Evolutionary conservation across 805 yeast species (phyloP).

Genomic region (Zygosaccharomyces siamensis): DNA sequence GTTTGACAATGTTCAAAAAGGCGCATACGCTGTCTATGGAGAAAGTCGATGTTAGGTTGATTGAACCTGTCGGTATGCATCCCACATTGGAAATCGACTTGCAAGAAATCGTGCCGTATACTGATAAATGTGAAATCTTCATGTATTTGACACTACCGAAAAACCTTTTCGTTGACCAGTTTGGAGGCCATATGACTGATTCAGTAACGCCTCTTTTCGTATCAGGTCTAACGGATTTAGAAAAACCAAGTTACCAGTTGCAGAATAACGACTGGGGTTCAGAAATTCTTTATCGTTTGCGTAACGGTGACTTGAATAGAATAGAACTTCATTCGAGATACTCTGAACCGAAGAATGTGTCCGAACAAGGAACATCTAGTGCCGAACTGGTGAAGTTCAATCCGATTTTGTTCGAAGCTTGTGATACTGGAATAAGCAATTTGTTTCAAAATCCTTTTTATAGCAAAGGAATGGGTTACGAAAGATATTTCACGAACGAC

Average conservation of each 20-base stretch:
- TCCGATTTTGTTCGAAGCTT: slow-evolving; percentile 49
- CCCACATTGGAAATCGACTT: slow-evolving; percentile 32
- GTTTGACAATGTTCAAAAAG: slow-evolving; percentile 23
- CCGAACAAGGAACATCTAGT: slow-evolving; percentile 14
- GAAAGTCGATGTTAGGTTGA: slow-evolving; percentile 11
- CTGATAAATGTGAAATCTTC: slow-evolving; percentile 40
- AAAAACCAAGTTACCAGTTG: slow-evolving; percentile 47
- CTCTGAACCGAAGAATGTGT: slow-evolving; percentile 35
- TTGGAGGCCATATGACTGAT: slow-evolving; percentile 14
- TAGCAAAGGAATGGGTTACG: slow-evolving; percentile 40
- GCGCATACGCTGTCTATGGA: slow-evolving; percentile 9
- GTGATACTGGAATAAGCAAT: slow-evolving; percentile 35
- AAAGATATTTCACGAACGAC: slow-evolving; percentile 42
- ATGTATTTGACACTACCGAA: slow-evolving; percentile 42
- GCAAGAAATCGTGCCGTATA: slow-evolving; percentile 2
- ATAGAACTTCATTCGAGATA: slow-evolving; percentile 52
- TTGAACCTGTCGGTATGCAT: slow-evolving; percentile 38
- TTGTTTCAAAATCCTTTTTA: slow-evolving; percentile 38
- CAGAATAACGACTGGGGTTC: slow-evolving; percentile 40
- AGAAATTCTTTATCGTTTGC: slow-evolving; percentile 38
- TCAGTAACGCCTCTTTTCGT: slow-evolving; percentile 33
- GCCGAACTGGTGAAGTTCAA: slow-evolving; percentile 25
- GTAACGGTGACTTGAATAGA: slow-evolving; percentile 25
- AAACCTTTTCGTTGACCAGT: slow-evolving; percentile 49
- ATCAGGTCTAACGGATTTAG: slow-evolving; percentile 56